A percentile compares a stretch with the other conserved stretches of the same genome.
Evolutionary conservation across 257 asterid species (phyloP).

Genomic region (Gentiana dahurica): DNA sequence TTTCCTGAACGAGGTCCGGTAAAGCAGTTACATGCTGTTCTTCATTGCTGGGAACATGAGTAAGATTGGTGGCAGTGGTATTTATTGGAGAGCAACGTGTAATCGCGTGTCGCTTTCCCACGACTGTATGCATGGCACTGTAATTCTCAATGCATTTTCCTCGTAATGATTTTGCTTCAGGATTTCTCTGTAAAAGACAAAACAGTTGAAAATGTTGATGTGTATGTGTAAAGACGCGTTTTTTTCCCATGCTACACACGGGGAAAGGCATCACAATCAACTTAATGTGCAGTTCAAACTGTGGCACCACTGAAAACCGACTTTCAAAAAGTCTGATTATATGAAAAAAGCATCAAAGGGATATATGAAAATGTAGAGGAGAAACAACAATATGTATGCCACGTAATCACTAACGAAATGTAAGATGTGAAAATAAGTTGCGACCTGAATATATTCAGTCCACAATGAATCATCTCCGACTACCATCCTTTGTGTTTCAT

Average conservation of each 20-base stretch:
- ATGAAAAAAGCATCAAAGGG: background rate
- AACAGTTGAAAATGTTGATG: background rate
- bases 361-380: too few species aligned
- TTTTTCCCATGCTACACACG: too few species aligned
- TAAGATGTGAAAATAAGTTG: too few species aligned
- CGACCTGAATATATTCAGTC: background rate
- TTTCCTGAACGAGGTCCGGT: background rate
- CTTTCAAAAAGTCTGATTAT: background rate
- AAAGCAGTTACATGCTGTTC: background rate
- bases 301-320: too few species aligned
- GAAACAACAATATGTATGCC: too few species aligned
- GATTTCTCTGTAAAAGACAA: slow-evolving; percentile 1
- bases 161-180: background rate
- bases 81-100: background rate
- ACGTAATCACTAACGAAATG: too few species aligned
- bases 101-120: background rate
- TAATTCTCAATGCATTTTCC: slow-evolving; percentile 2
- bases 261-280: too few species aligned
- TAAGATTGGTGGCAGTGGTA: background rate
- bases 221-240: background rate
- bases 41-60: background rate
- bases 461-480: slow-evolving; percentile 6
- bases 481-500: slow-evolving; percentile 2
- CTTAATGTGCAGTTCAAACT: too few species aligned
- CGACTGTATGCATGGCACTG: background rate